Evolutionary conservation across 495 filamentous ascomycete genomes (phyloP).

Genomic region (Penicillium fimorum): DNA sequence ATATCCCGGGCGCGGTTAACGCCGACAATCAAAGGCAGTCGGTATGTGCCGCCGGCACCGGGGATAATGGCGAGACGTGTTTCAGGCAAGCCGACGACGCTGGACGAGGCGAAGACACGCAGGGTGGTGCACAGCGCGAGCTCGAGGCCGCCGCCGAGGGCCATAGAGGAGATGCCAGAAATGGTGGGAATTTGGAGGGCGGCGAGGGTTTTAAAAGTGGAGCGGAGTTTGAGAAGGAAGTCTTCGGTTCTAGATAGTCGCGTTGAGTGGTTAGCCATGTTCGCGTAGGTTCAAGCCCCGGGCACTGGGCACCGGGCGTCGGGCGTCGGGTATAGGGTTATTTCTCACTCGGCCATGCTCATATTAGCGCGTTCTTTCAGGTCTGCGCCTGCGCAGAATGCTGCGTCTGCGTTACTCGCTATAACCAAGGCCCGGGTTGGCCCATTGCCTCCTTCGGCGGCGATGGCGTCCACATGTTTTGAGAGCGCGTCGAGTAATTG

Average conservation of each 20-base stretch:
- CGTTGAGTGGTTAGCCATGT: neutral
- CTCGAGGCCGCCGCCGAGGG: conserved; percentile 90
- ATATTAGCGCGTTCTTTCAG: conserved; percentile 82
- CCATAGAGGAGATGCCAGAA: conserved; percentile 72
- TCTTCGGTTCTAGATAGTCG: conserved; percentile 55
- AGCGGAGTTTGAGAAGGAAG: conserved; percentile 74
- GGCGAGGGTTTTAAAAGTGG: conserved; percentile 65
- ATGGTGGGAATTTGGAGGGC: conserved; percentile 84
- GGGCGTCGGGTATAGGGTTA: neutral
- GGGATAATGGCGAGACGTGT: conserved; percentile 91
- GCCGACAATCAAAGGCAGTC: conserved; percentile 76
- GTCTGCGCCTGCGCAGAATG: conserved; percentile 94
- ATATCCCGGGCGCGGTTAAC: conserved; percentile 72
- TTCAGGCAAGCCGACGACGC: conserved; percentile 80
- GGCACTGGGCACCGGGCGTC: neutral
- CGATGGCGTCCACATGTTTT: conserved; percentile 65
- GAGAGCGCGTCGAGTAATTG: conserved; percentile 68
- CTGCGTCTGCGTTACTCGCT: conserved; percentile 70
- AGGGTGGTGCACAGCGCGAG: conserved; percentile 83
- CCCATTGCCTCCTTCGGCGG: conserved; percentile 61
- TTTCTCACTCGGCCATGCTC: conserved; percentile 61
- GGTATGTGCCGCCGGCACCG: conserved; percentile 88
- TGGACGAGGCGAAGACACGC: conserved; percentile 73
- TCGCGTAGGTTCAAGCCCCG: neutral
- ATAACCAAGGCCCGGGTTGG: conserved; percentile 75